phyloP scores from a whole-genome alignment of 2,329 filamentous ascomycete species.

The Penicillium palitans region DNA sequence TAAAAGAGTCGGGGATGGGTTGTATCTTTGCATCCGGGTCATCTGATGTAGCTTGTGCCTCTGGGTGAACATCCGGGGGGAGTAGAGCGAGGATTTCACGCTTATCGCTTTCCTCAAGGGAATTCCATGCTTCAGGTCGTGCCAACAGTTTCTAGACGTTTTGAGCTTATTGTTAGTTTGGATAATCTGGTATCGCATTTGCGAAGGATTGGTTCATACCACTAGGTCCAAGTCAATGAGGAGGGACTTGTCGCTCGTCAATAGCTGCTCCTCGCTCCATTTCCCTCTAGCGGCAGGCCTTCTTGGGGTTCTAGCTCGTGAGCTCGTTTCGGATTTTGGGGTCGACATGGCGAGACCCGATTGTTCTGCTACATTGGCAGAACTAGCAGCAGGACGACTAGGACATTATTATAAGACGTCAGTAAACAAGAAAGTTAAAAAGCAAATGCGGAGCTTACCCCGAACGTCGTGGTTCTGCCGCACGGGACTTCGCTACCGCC shows the following conservation, averaged over 20 bases:
- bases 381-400: conserved; percentile 23
- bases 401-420: conserved; percentile 15
- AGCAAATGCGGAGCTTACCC: conserved; percentile 22
- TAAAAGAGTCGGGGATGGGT: conserved; percentile 43
- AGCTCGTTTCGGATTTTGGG: conserved; percentile 18
- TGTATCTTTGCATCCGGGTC: conserved; percentile 36
- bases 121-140: conserved; percentile 43
- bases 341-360: conserved; percentile 31
- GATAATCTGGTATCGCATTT: background rate
- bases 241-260: conserved; percentile 41
- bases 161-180: background rate
- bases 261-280: conserved; percentile 42
- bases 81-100: conserved; percentile 42
- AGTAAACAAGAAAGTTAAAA: background rate
- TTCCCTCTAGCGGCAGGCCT: conserved; percentile 36
- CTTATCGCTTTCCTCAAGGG: conserved; percentile 45
- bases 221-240: conserved; percentile 41
- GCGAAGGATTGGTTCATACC: conserved; percentile 27
- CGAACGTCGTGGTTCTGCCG: conserved; percentile 30
- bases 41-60: conserved; percentile 29
- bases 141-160: conserved; percentile 40
- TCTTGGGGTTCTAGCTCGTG: conserved; percentile 34
- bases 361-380: conserved; percentile 31
- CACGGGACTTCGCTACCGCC: conserved; percentile 31
- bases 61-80: conserved; percentile 45